Percentiles rank a stretch among this genome's conserved stretches.
Conservation (phyloP, 257 asterid genomes). For the Solanum megistacrolobum region DNA sequence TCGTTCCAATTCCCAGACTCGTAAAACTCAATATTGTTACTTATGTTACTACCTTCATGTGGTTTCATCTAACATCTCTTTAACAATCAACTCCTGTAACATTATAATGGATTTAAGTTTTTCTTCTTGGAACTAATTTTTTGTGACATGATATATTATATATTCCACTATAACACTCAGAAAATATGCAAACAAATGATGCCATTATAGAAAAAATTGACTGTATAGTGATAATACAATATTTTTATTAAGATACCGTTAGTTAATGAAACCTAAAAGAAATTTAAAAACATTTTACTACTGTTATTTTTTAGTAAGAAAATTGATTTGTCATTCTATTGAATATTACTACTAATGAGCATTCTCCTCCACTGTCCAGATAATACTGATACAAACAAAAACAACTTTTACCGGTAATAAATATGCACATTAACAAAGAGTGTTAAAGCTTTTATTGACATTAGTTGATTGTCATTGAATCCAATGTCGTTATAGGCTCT, state of each 20-base stretch:
- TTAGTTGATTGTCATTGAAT: background rate
- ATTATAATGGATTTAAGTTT: background rate
- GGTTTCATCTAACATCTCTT: background rate
- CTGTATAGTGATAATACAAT: background rate
- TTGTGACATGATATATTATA: background rate
- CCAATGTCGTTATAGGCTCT: no score
- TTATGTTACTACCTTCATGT: background rate
- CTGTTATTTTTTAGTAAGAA: background rate
- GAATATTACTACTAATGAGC: background rate
- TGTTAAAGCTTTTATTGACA: rapidly evolving
- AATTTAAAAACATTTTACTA: background rate
- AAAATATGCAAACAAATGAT: background rate
- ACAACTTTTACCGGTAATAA: rapidly evolving
- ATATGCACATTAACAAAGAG: no score
- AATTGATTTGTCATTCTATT: background rate
- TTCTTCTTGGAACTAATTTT: background rate
- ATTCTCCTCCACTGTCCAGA: background rate
- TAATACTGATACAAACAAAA: no score
- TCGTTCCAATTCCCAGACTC: background rate
- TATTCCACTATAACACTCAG: background rate
- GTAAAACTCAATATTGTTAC: background rate
- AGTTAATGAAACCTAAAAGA: background rate
- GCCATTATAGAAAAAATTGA: background rate
- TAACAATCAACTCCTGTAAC: background rate
- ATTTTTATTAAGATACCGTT: background rate